phyloP scores from a whole-genome alignment of 352 stramenopile genomes.

The Pythium utonaiense region DNA sequence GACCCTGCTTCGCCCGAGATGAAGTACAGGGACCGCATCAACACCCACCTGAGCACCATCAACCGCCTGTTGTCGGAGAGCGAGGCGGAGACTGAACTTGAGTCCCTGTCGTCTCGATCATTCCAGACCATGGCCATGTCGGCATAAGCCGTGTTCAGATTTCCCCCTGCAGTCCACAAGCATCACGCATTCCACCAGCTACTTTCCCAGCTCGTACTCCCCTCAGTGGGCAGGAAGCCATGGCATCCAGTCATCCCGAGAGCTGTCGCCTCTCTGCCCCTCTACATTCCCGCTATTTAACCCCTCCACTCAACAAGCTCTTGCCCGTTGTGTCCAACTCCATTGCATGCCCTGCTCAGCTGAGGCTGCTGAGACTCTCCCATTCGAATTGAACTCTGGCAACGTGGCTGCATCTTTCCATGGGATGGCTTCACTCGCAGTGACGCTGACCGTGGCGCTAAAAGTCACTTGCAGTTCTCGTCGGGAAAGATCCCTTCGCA shows the following conservation, averaged over 20 bases:
- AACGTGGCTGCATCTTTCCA: too few species aligned
- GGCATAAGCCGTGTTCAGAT: constrained; percentile 5
- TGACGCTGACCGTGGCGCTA: too few species aligned
- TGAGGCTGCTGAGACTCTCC: too few species aligned
- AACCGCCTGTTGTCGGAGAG: constrained; percentile 29
- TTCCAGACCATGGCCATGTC: constrained; percentile 12
- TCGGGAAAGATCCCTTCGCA: background rate
- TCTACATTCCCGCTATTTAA: background rate
- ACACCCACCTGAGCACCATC: constrained; percentile 24
- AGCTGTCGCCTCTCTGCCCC: too few species aligned
- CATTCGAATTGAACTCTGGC: too few species aligned
- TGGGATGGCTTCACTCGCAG: background rate
- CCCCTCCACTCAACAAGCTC: background rate
- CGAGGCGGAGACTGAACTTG: constrained; percentile 17
- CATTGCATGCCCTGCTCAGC: too few species aligned
- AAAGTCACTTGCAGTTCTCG: background rate
- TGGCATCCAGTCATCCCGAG: background rate
- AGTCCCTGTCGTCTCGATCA: constrained; percentile 14
- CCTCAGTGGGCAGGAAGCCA: background rate
- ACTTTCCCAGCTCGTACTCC: background rate
- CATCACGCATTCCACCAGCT: background rate
- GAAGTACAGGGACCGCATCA: constrained; percentile 29
- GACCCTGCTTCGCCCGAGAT: constrained; percentile 31
- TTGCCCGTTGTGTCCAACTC: background rate
- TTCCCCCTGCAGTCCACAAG: too few species aligned